Evolutionary conservation across 2,329 filamentous ascomycete genomes (phyloP), one percentile per base, ranked within the genome.

Genomic region (Trichophyton mentagrophytes): DNA sequence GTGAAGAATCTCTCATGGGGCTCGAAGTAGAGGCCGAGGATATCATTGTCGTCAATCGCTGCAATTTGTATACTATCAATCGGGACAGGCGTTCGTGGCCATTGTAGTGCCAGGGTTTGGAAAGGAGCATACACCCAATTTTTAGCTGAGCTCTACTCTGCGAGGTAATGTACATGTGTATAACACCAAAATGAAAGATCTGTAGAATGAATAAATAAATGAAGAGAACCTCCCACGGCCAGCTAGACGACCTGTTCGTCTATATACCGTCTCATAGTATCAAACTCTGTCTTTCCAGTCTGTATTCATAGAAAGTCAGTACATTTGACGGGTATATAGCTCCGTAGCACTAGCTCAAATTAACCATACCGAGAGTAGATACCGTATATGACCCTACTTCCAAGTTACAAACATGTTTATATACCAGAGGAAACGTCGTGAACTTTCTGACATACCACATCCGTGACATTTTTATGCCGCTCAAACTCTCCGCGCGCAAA

Each of bases 211-310:
- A 22, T 40, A 1, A 38, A 33, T n/a, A 17, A 17, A 15, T 13
- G 36, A 36, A 25, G 17, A n/a, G n/a, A 13, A 9, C 2, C 9
- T 8, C 33, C 9, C 11, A n/a, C 1, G 22, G 15, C 25, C 6
- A 40, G 25, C 60, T 61, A 63, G 20, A 55, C 33, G 25, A 70
- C 69, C 64, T 77, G 71, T 65, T 78, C 75, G 60, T 78, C 75
- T 30, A 78, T 74, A 67, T 78, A 77, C 44, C 76, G 70, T 60
- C 68, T 72, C 74, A 78, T 77, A 3, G 70, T 74, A 60, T 78
- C 73, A 57, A 77, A 78, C 62, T 78, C 76, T 1, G 75, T 66
- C 63, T 78, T 78, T 2, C 76, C 76, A 15, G 75, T 77, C 70
- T 76, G 47, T 25, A 33, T 27, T 11, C 9, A 20, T 7, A 27